Percentiles rank a stretch among this genome's conserved stretches.
Evolutionary conservation across 345 rosid species (phyloP).

Genomic region (Euphorbia peplus): DNA sequence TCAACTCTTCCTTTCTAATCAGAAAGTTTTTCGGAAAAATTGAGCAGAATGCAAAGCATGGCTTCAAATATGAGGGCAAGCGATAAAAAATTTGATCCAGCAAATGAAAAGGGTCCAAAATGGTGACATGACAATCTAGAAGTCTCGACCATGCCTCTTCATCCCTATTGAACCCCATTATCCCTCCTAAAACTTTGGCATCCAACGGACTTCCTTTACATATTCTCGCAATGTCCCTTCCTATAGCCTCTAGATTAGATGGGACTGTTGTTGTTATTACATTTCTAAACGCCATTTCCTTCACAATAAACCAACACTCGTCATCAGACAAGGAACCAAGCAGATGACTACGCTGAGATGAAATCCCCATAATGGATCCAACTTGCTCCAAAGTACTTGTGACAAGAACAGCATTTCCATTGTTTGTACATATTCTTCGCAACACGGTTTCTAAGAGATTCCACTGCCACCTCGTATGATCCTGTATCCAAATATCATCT

Average conservation of each 20-base stretch:
- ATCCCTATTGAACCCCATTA: background rate
- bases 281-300: background rate
- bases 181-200: conserved; percentile 12
- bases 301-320: conserved; percentile 22
- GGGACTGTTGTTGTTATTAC: background rate
- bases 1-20: background rate
- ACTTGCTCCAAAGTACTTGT: conserved; percentile 19
- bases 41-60: too few relatives aligned
- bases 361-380: conserved; percentile 6
- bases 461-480: background rate
- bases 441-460: conserved; percentile 3
- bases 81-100: conserved; percentile 11
- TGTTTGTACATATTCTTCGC: background rate
- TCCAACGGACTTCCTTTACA: conserved; percentile 22
- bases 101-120: conserved; percentile 1
- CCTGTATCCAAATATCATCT: conserved; percentile 28
- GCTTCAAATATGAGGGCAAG: too few relatives aligned
- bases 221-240: conserved; percentile 13
- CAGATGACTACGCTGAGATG: background rate
- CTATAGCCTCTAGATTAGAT: conserved; percentile 11
- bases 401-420: conserved; percentile 7
- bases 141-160: conserved; percentile 5
- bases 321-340: background rate
- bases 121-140: conserved; percentile 2
- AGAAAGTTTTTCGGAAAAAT: background rate